Evolutionary conservation across 345 rosid species (phyloP), one percentile per base, ranked within the genome.

Genomic region (Eucalyptus rudis): DNA sequence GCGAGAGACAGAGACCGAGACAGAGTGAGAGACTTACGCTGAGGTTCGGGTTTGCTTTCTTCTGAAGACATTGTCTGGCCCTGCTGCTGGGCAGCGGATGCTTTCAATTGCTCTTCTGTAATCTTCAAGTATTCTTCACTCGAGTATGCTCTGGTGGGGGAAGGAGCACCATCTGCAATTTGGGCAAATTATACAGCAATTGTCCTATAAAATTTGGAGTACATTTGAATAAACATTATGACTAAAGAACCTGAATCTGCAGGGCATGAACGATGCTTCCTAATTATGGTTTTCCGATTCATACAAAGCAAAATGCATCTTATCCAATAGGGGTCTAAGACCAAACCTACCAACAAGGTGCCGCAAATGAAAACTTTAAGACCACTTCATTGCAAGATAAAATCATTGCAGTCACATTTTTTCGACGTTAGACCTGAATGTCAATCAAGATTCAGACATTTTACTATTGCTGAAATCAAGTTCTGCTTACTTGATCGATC

Each of bases 101-200:
- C 94, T 90, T 96, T 94, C 49, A 96, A 94, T 92, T 96, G 99
- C 91, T 95, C 98, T 89, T 98, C 98, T 4, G 98, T 95, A 88
- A 96, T 79, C 94, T 94, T 96, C 90, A 95, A 91, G 91, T 94
- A 95, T 56, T 95, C 99, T 88, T 98, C 98, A 4, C 93, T 94
- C 11, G 97, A 93, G 93, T 96, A 96, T 45, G 96, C 97, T 90
- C 84, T 90, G 87, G 89, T 92, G 87, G 93, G 89, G 24, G 93
- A 89, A 88, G 94, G 31, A 91, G 90, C 36, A n/a, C 94, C 97
- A 92, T 96, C 99, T 95, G 93, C 89, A 80, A 43, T 49, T 76
- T 89, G 54, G 1, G 1, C 25, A 20, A 36, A 71, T 71, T 43
- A 20, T 11, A 36, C 47, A 40, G 47, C 47, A 20, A 17, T 51